phyloP scores from a whole-genome alignment of 371 early-diverging fungal genomes.

The Encephalitozoon intestinalis region DNA sequence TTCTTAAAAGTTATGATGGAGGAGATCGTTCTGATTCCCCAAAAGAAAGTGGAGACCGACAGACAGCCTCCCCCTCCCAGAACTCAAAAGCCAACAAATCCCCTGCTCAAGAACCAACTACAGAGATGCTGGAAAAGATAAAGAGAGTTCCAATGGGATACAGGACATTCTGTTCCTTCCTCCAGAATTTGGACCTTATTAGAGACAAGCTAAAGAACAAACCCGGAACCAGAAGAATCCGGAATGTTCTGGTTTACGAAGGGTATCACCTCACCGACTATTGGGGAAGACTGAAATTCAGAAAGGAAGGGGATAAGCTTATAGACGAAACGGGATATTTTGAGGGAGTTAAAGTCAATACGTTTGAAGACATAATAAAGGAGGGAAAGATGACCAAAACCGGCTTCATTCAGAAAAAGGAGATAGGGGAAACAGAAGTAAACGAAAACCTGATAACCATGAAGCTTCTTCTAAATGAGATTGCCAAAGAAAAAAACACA shows the following conservation, averaged over 20 bases:
- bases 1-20: background rate
- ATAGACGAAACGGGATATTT: constrained; percentile 49
- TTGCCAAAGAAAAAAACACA: constrained; percentile 40
- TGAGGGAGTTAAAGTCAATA: constrained; percentile 24
- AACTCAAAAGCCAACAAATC: background rate
- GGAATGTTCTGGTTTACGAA: constrained; percentile 44
- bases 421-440: background rate
- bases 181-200: constrained; percentile 15
- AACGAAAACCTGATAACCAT: constrained; percentile 27
- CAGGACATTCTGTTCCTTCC: constrained; percentile 1
- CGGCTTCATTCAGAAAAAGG: constrained; percentile 49
- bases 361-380: constrained; percentile 29
- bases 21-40: background rate
- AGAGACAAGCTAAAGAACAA: constrained; percentile 14
- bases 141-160: background rate
- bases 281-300: constrained; percentile 52
- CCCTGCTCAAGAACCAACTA: background rate
- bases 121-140: constrained; percentile 12
- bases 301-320: constrained; percentile 15
- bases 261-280: constrained; percentile 41
- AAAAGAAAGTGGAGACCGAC: background rate
- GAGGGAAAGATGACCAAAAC: constrained; percentile 40
- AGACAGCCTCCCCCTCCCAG: background rate
- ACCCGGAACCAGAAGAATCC: constrained; percentile 3
- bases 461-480: constrained; percentile 46